Evolutionary conservation across 176 grass and related monocot species (phyloP).

Genomic region (Eremochloa ophiuroides): DNA sequence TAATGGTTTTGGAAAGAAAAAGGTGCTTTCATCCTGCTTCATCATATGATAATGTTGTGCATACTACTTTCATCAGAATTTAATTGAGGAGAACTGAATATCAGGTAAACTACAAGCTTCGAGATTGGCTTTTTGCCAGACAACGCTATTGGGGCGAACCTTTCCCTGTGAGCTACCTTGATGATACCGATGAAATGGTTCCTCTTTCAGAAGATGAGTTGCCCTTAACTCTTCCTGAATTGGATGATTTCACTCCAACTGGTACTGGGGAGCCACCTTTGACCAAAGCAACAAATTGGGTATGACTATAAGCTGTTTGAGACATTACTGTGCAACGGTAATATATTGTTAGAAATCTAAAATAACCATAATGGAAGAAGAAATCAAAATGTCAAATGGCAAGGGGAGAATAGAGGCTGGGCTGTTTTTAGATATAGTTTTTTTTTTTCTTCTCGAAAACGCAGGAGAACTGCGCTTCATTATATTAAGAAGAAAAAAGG

Average conservation of each 20-base stretch:
- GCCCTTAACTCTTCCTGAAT: slow-evolving; percentile 84
- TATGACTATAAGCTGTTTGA: slow-evolving; percentile 33
- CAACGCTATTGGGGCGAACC: slow-evolving; percentile 98
- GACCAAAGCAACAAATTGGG: slow-evolving; percentile 88
- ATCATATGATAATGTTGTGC: slow-evolving; percentile 6
- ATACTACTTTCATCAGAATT: slow-evolving; percentile 3
- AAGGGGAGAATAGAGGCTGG: not conserved
- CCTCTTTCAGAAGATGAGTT: slow-evolving; percentile 72
- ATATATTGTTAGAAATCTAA: not conserved
- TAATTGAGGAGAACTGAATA: slow-evolving; percentile 21
- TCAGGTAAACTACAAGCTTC: slow-evolving; percentile 97
- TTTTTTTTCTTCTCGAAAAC: no score
- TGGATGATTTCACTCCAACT: slow-evolving; percentile 96
- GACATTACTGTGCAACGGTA: slow-evolving; percentile 5
- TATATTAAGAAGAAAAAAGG: no score
- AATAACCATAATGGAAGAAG: not conserved
- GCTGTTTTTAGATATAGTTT: not conserved
- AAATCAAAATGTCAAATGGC: not conserved
- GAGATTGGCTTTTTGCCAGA: slow-evolving; percentile 98
- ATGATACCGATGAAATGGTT: slow-evolving; percentile 71
- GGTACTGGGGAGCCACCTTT: slow-evolving; percentile 93
- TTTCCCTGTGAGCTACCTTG: slow-evolving; percentile 86
- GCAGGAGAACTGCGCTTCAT: no score
- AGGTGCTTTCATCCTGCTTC: slow-evolving; percentile 46
- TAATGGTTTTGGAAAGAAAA: slow-evolving; percentile 78